phyloP scores from a whole-genome alignment of 805 yeast genomes.

The Pichia ethanolica region DNA sequence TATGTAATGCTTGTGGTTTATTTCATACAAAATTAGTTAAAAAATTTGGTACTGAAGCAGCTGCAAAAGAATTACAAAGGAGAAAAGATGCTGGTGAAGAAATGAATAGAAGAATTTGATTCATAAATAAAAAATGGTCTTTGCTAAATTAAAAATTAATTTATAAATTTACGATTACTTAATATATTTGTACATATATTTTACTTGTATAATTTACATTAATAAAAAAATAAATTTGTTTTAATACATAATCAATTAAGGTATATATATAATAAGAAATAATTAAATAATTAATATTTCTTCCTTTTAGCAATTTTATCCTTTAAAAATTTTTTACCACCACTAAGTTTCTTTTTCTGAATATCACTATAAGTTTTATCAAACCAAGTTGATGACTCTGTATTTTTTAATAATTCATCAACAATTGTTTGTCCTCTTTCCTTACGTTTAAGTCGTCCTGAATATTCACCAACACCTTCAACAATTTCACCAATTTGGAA shows the following conservation, averaged over 20 bases:
- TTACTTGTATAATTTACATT: no score
- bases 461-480: constrained; percentile 76
- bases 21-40: constrained; percentile 57
- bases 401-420: constrained; percentile 75
- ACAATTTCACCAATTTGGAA: constrained; percentile 87
- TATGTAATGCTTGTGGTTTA: constrained; percentile 91
- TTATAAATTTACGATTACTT: no score
- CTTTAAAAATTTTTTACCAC: constrained; percentile 62
- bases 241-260: no score
- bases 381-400: constrained; percentile 64
- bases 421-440: constrained; percentile 74
- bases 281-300: background rate
- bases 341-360: constrained; percentile 48
- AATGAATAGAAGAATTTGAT: constrained; percentile 22
- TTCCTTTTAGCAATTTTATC: constrained; percentile 55
- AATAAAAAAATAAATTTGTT: no score
- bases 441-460: constrained; percentile 57
- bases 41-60: constrained; percentile 36
- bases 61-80: constrained; percentile 30
- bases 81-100: constrained; percentile 25
- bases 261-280: no score
- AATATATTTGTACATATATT: no score
- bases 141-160: background rate
- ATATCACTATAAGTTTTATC: constrained; percentile 78
- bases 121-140: no score